Evolutionary conservation across 2,329 filamentous ascomycete genomes (phyloP), one percentile per base, ranked within the genome.

Genomic region (Anthostomella pinea): DNA sequence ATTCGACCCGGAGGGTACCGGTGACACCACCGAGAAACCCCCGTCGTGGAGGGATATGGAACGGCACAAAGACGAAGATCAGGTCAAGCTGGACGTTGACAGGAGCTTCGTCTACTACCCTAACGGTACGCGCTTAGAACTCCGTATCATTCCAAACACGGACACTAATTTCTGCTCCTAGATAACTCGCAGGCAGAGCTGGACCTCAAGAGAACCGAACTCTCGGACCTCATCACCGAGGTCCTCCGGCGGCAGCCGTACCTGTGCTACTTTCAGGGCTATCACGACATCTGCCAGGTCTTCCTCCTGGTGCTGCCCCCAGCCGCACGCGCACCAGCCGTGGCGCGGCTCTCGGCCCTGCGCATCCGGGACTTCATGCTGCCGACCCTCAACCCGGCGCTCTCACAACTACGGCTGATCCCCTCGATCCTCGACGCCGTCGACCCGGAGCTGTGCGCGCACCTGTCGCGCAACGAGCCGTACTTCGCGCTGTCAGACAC

Each of bases 351-450:
- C 40, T 95, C 90, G 3, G 73, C 90, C 20, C 76, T 97, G 28
- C 85, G 89, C 35, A 96, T 98, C 58, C 81, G 93, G 45, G 93
- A 98, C 66, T 98, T 96, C 63, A 96, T 98, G 93, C 79, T 98
- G 8, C 90, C 91, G 7, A 87, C 81, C 25, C 78, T 98, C 28
- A 72, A 79, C 10, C 87, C 89, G 3, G 87, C 90, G 15, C 71
- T 94, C 31, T 75, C 82, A 36, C 93, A 98, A 63, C 79, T 98
- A n/a, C 78, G 81, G 24, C 76, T 98, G 9, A 82, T 98, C 37
- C 90, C 89, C 6, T 80, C 87, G 38, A 85, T 98, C 38, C 70
- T 98, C 17, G 69, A 76, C 45, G 73, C 72, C 22, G 83, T 81
- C 16, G 88, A 96, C 60, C 77, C 81, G 4, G 68, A 72, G 27